A percentile compares a stretch with the other conserved stretches of the same genome.
These are phyloP conservation scores for Aspergillus sclerotialis DNA, from an alignment of 2,329 filamentous ascomycete species.

Conservation along the genomic window DNA sequence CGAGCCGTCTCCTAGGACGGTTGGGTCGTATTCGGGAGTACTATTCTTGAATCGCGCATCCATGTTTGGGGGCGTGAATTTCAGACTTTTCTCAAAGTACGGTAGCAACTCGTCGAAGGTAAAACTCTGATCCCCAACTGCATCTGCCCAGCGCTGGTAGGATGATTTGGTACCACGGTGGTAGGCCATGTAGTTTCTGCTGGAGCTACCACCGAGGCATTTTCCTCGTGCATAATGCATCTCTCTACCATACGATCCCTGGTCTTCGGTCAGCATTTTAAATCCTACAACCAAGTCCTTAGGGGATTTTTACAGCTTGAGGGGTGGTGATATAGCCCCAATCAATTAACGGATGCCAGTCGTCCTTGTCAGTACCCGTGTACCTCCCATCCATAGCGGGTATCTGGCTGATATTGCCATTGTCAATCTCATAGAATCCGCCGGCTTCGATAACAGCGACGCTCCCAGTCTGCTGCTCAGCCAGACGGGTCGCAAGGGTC, in stretches of 20 bases:
- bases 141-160: conserved; percentile 15
- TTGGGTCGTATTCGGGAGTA: conserved; percentile 11
- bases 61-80: conserved; percentile 19
- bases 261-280: too few relatives aligned
- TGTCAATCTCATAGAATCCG: conserved; percentile 23
- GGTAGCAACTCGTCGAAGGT: conserved; percentile 17
- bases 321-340: conserved; percentile 16
- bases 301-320: conserved; percentile 6
- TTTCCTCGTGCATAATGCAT: conserved; percentile 11
- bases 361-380: conserved; percentile 15
- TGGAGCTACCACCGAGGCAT: conserved; percentile 13
- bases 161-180: conserved; percentile 11
- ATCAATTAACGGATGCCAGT: conserved; percentile 14
- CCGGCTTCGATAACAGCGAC: conserved; percentile 26
- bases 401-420: conserved; percentile 18
- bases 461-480: conserved; percentile 8
- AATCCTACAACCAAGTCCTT: too few relatives aligned
- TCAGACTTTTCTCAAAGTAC: conserved; percentile 19
- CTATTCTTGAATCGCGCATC: conserved; percentile 11
- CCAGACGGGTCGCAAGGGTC: conserved; percentile 12
- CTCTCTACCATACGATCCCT: background rate
- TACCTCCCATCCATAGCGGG: conserved; percentile 12
- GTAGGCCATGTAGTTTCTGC: conserved; percentile 18
- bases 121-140: conserved; percentile 19
- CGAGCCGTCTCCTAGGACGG: conserved; percentile 11